Evolutionary conservation across 306 rosid genomes (phyloP), one percentile per base, ranked within the genome.

Genomic region (Canavalia gladiata): DNA sequence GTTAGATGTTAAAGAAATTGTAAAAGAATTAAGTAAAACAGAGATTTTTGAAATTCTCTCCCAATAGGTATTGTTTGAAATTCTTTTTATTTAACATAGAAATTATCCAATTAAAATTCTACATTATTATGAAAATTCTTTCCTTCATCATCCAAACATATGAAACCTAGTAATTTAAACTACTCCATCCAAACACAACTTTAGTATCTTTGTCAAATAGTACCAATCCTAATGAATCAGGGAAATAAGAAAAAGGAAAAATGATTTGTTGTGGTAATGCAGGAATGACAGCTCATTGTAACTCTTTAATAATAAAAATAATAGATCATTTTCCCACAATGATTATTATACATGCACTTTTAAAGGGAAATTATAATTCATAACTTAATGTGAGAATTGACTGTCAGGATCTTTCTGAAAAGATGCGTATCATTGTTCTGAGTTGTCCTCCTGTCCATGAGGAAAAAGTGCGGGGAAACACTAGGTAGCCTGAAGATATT

Each of bases 391-490:
- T 33, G 72, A 31, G 55, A 74, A 68, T 74, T 78, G 51, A 75
- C 62, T 83, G 11, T 39, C 94, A 95, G 97, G 87, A 90, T 76
- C 97, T 95, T 74, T 93, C 97, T 76, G 95, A 89, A 86, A 83
- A 78, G 47, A 90, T 80, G 1, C 97, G 94, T 59, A 76, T 89
- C 83, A 76, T 95, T 76, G 90, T 90, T 78, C 91, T 95, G 63
- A 88, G 87, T 66, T 89, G 91, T 72, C 99, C 99, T 43, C 97
- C 97, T 18, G 95, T 95, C 84, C 74, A 90, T 7, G 99, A 95
- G 88, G 91, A 72, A 60, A 80, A 80, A 84, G 28, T 95, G 63
- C 87, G 84, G 11, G 84, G 31, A 86, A 88, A 62, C 51, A 57
- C 84, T 31, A 93, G 99, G 99, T 95, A 76, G 82, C 62, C 42